Percentiles rank a stretch among this genome's conserved stretches.
These are phyloP conservation scores for Zygosaccharomyces siamensis DNA, from an alignment of 805 yeast species.

Conservation along the genomic window DNA sequence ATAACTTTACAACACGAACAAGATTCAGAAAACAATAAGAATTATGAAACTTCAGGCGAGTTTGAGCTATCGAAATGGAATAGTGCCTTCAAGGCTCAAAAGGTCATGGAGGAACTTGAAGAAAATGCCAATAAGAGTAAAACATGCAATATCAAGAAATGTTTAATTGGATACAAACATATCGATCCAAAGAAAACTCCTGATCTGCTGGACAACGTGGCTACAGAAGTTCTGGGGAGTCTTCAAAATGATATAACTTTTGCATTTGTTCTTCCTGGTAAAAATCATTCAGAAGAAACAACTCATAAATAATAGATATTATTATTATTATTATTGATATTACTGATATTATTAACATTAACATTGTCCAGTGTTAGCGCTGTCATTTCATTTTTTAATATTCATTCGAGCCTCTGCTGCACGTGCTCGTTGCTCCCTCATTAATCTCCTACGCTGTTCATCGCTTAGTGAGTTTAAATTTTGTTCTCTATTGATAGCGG, in stretches of 20 bases:
- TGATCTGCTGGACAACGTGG: constrained; percentile 17
- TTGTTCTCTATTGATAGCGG: constrained; percentile 31
- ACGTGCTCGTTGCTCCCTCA: constrained; percentile 92
- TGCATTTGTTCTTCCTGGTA: constrained; percentile 25
- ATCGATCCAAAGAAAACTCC: constrained; percentile 42
- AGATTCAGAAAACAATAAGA: constrained; percentile 17
- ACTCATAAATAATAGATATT: neutral
- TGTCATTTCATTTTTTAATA: neutral
- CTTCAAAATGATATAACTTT: constrained; percentile 19
- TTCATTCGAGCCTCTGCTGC: constrained; percentile 89
- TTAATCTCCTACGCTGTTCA: constrained; percentile 68
- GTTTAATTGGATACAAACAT: constrained; percentile 61
- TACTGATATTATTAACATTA: neutral
- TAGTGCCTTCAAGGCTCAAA: constrained; percentile 47
- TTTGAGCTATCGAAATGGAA: constrained; percentile 40
- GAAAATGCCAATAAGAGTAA: constrained; percentile 28
- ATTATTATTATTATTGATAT: neutral
- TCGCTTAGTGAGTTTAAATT: constrained; percentile 61
- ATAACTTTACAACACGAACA: neutral
- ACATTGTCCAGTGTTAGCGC: neutral
- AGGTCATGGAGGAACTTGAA: constrained; percentile 22
- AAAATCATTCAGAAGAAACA: neutral
- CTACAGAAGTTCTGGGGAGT: constrained; percentile 18
- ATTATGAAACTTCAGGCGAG: constrained; percentile 8
- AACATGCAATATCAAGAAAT: constrained; percentile 47